Evolutionary conservation across 805 yeast species (phyloP).

Genomic region (Saccharomycodes ludwigii): DNA sequence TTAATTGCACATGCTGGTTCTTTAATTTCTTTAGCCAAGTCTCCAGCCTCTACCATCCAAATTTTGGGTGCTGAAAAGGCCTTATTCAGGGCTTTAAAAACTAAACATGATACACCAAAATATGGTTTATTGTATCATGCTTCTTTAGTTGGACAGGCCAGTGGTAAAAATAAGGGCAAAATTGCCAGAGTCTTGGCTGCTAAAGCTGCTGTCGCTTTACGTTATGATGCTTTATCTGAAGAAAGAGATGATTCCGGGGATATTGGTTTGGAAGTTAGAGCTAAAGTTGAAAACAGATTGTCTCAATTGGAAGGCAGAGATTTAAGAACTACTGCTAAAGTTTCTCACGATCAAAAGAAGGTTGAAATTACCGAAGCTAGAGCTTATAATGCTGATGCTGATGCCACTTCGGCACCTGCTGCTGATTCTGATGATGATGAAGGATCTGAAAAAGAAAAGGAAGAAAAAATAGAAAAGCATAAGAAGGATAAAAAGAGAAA

Average conservation of each 20-base stretch:
- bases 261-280: conserved; percentile 80
- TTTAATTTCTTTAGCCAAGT: conserved; percentile 85
- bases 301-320: conserved; percentile 96
- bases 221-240: conserved; percentile 95
- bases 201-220: conserved; percentile 91
- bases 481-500: conserved; percentile 25
- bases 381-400: conserved; percentile 94
- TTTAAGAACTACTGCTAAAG: conserved; percentile 76
- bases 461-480: conserved; percentile 25
- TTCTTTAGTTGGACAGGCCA: conserved; percentile 93
- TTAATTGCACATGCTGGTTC: conserved; percentile 96
- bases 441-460: conserved; percentile 27
- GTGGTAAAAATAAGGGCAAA: conserved; percentile 97
- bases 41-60: conserved; percentile 97
- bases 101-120: conserved; percentile 97
- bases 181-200: conserved; percentile 98
- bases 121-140: conserved; percentile 97
- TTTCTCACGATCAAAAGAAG: conserved; percentile 74
- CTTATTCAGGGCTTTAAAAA: conserved; percentile 93
- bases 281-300: conserved; percentile 87
- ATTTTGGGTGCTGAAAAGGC: conserved; percentile 99
- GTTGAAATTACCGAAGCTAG: conserved; percentile 74
- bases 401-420: conserved; percentile 40
- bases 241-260: conserved; percentile 95
- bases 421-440: conserved; percentile 23